Conservation (phyloP, 2,329 filamentous ascomycete genomes). For the Aspergillus ochraceus region DNA sequence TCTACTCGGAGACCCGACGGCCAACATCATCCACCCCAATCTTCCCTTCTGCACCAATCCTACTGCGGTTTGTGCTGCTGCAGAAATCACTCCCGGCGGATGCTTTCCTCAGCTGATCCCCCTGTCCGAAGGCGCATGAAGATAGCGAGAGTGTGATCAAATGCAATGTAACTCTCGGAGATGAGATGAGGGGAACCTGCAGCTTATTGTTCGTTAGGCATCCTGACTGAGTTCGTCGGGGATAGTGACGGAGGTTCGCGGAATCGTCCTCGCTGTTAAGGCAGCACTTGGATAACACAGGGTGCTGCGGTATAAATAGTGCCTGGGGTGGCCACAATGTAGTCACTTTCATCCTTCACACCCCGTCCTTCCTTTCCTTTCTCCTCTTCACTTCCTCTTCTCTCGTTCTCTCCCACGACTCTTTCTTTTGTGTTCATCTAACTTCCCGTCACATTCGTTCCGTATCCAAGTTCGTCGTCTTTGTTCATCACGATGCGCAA, state of each 20-base stretch:
- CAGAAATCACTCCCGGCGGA: neutral
- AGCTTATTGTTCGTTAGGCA: neutral
- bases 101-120: neutral
- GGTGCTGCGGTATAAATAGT: neutral
- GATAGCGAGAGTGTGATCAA: neutral
- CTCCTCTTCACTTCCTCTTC: neutral
- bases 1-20: slow-evolving; percentile 7
- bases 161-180: neutral
- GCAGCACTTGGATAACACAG: too few relatives aligned
- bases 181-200: neutral
- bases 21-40: neutral
- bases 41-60: neutral
- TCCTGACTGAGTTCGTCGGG: neutral
- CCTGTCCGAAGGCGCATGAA: neutral
- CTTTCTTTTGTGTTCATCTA: neutral
- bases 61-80: neutral
- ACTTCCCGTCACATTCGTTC: neutral
- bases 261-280: neutral
- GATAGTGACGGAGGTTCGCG: too few relatives aligned
- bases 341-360: neutral
- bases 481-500: slow-evolving; percentile 2
- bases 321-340: neutral
- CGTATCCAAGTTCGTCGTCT: neutral
- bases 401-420: neutral
- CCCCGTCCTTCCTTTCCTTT: neutral